These are phyloP conservation scores for Verticillium longisporum DNA, from an alignment of 2,329 filamentous ascomycete genomes.

Conservation along the genomic window DNA sequence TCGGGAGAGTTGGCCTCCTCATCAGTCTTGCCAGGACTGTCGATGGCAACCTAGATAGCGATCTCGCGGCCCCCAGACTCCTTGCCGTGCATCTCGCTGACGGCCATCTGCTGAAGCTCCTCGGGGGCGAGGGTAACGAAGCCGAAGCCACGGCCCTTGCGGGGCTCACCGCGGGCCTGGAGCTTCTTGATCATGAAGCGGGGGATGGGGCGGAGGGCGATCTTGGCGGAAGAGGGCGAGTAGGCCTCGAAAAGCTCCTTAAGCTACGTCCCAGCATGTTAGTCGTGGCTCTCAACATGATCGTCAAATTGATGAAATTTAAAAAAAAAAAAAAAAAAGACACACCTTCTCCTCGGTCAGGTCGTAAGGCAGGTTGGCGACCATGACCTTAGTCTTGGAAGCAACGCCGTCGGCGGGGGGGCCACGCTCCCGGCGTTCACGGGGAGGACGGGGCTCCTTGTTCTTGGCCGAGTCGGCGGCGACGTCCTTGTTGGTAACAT, in stretches of 20 bases:
- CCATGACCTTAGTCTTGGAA: conserved; percentile 99
- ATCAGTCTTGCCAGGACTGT: conserved; percentile 92
- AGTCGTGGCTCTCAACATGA: no score
- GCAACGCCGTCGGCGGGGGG: conserved; percentile 95
- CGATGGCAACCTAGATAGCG: conserved; percentile 98
- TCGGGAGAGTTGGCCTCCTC: conserved; percentile 66
- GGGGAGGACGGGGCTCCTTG: conserved; percentile 44
- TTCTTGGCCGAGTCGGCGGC: conserved; percentile 54
- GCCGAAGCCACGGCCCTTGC: conserved; percentile 98
- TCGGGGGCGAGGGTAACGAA: conserved; percentile 95
- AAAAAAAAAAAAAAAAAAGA: conserved; percentile 8
- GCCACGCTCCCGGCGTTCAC: conserved; percentile 73
- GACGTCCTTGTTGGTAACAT: conserved; percentile 52
- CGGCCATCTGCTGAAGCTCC: conserved; percentile 95
- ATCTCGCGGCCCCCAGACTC: conserved; percentile 98
- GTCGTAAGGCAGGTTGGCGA: conserved; percentile 97
- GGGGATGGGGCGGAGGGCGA: conserved; percentile 94
- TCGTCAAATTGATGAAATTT: no score
- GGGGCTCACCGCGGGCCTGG: conserved; percentile 92
- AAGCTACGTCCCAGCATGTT: conserved; percentile 50
- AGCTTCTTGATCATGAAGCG: conserved; percentile 99
- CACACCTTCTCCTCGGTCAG: conserved; percentile 92
- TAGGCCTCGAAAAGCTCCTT: conserved; percentile 95
- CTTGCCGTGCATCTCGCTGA: conserved; percentile 98
- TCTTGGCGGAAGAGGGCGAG: conserved; percentile 91